Evolutionary conservation across 78 protist genomes (phyloP).

Genomic region (Protostelium mycophagum): DNA sequence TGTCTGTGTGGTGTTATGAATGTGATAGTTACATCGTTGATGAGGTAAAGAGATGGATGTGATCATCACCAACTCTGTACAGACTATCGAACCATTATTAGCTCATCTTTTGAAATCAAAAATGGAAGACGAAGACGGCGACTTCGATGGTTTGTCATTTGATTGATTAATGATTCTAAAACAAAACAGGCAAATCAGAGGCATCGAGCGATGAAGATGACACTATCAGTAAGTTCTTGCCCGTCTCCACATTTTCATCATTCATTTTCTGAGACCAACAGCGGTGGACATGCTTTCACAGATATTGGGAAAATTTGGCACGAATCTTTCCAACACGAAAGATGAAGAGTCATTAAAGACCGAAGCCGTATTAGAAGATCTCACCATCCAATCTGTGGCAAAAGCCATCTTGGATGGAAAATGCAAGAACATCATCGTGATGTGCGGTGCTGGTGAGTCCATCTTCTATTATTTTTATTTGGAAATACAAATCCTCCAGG

Average conservation of each 20-base stretch:
- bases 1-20: not conserved
- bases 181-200: too few relatives aligned
- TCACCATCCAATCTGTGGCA: not conserved
- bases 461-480: not conserved
- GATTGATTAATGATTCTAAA: too few relatives aligned
- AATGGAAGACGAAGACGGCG: not conserved
- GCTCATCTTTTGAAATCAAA: not conserved
- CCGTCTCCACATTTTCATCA: too few relatives aligned
- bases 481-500: not conserved
- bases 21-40: not conserved
- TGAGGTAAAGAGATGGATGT: not conserved
- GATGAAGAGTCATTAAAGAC: not conserved
- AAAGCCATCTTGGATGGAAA: not conserved
- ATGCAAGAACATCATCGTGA: constrained; percentile 42
- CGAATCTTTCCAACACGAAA: not conserved
- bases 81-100: not conserved
- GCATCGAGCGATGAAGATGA: too few relatives aligned
- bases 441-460: constrained; percentile 46
- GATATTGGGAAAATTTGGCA: not conserved
- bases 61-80: not conserved
- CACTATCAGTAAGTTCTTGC: too few relatives aligned
- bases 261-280: too few relatives aligned
- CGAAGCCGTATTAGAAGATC: not conserved
- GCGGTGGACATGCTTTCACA: not conserved
- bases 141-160: not conserved